These are phyloP conservation scores for Epichloe sibirici DNA, from an alignment of 2,329 filamentous ascomycete species.

Conservation along the genomic window DNA sequence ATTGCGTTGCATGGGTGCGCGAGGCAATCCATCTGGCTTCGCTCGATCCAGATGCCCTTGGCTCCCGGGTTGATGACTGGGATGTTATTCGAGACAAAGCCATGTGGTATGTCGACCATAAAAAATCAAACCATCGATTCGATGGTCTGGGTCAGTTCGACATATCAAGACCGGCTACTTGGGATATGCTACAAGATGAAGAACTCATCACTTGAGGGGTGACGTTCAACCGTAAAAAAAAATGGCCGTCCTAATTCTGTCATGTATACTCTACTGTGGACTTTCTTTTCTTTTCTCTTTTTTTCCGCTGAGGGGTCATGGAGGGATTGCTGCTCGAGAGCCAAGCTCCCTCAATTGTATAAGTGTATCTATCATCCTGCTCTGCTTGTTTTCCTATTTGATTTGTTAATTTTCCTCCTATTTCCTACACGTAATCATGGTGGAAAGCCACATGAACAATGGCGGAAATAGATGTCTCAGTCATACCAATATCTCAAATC, in stretches of 20 bases:
- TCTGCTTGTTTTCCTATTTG: too few species aligned
- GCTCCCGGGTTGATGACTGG: constrained; percentile 3
- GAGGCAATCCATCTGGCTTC: constrained; percentile 4
- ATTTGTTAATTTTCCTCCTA: background rate
- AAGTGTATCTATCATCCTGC: too few species aligned
- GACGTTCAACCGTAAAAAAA: background rate
- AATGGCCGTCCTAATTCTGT: too few species aligned
- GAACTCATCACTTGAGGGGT: constrained; percentile 1
- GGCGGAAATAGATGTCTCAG: background rate
- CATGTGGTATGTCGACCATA: constrained; percentile 7
- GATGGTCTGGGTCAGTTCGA: constrained; percentile 6
- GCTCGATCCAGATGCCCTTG: constrained; percentile 1
- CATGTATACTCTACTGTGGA: too few species aligned
- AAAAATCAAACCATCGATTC: constrained; percentile 6
- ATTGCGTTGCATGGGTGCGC: constrained; percentile 5
- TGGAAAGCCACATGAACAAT: background rate
- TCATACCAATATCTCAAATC: background rate
- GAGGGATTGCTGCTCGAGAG: too few species aligned
- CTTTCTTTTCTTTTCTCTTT: too few species aligned
- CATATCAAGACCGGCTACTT: constrained; percentile 4
- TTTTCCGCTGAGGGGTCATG: too few species aligned
- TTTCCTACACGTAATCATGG: background rate
- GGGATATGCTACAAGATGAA: constrained; percentile 5
- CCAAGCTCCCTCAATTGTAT: too few species aligned
- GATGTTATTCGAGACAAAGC: constrained; percentile 4